Percentiles rank a stretch among this genome's conserved stretches.
These are phyloP conservation scores for Pulveroboletus sp. DNA, from an alignment of 768 basidiomycete genomes.

Conservation along the genomic window DNA sequence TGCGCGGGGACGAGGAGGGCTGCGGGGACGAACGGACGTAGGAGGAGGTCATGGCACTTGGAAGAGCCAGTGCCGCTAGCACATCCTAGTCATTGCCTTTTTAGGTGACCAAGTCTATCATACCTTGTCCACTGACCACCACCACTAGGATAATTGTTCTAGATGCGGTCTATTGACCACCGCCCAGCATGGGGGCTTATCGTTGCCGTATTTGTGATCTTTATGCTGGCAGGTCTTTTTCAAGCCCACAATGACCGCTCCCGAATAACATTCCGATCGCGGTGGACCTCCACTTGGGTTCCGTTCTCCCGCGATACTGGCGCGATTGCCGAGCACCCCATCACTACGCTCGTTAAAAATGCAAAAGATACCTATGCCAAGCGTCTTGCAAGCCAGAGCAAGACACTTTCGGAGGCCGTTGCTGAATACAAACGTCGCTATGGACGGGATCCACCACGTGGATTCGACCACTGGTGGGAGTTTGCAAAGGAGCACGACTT, in stretches of 20 bases:
- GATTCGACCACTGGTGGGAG: constrained; percentile 89
- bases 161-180: constrained; percentile 18
- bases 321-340: constrained; percentile 61
- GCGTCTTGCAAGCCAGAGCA: constrained; percentile 73
- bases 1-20: constrained; percentile 21
- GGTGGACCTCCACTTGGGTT: constrained; percentile 23
- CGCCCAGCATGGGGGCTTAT: constrained; percentile 41
- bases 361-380: constrained; percentile 72
- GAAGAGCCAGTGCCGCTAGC: constrained; percentile 16
- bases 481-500: constrained; percentile 74
- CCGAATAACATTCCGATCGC: neutral
- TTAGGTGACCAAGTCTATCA: constrained; percentile 2
- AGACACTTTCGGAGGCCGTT: constrained; percentile 74
- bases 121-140: constrained; percentile 1
- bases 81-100: constrained; percentile 21
- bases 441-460: constrained; percentile 75
- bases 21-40: constrained; percentile 16
- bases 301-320: constrained; percentile 10
- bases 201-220: constrained; percentile 41
- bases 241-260: constrained; percentile 32
- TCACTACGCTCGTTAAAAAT: constrained; percentile 77
- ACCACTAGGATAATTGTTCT: neutral
- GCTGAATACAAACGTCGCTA: constrained; percentile 80
- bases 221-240: constrained; percentile 50
- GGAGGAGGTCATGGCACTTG: constrained; percentile 21